Percentiles rank a stretch among this genome's conserved stretches.
These are phyloP conservation scores for Pelargonium cotyledonis DNA, from an alignment of 441 rosid species.

Conservation along the genomic window DNA sequence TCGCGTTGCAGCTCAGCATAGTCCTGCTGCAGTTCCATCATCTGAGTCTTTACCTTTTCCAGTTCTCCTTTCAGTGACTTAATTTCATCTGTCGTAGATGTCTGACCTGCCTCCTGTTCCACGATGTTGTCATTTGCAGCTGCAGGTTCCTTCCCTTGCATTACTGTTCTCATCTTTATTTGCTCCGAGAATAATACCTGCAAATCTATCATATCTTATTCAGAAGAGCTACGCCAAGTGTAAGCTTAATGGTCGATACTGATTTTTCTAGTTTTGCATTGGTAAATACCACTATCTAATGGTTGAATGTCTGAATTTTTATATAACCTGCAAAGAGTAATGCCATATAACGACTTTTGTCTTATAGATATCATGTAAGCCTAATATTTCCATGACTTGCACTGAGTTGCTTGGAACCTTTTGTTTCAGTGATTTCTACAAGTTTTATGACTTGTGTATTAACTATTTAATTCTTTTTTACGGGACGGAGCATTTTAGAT, in stretches of 20 bases:
- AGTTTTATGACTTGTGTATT: too few relatives aligned
- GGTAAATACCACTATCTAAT: too few relatives aligned
- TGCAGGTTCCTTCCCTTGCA: conserved; percentile 52
- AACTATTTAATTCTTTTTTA: too few relatives aligned
- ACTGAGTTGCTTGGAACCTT: too few relatives aligned
- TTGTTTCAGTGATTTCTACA: too few relatives aligned
- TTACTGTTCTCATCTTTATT: conserved; percentile 72
- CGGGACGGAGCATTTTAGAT: too few relatives aligned
- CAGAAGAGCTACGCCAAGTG: conserved; percentile 24
- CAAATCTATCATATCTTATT: conserved; percentile 67
- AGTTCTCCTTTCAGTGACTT: conserved; percentile 85
- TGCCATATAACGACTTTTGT: too few relatives aligned
- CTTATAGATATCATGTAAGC: too few relatives aligned
- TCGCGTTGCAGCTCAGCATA: conserved; percentile 77
- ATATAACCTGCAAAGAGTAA: too few relatives aligned
- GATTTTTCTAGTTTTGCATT: background rate
- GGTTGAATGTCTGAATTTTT: too few relatives aligned
- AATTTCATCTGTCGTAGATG: conserved; percentile 73
- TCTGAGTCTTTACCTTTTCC: conserved; percentile 67
- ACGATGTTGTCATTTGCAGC: conserved; percentile 53
- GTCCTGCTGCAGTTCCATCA: conserved; percentile 75
- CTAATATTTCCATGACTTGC: too few relatives aligned
- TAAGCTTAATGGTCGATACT: conserved; percentile 20
- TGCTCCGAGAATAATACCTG: conserved; percentile 95
- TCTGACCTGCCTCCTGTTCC: conserved; percentile 52